Evolutionary conservation across 2,329 filamentous ascomycete genomes (phyloP), one percentile per base, ranked within the genome.

Genomic region (Neopestalotiopsis clavispora): DNA sequence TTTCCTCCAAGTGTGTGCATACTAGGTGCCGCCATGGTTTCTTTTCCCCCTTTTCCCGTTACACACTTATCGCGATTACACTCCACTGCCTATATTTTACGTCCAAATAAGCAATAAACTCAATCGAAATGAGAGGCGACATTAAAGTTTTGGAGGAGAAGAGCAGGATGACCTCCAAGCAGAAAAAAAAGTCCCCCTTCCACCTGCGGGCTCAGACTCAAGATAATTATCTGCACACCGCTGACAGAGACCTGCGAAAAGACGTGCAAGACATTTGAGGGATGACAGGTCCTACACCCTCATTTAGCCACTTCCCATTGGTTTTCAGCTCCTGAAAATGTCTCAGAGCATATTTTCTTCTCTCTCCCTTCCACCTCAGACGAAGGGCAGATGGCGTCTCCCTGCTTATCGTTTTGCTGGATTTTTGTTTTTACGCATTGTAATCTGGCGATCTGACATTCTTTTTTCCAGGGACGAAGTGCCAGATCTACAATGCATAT

Each of bases 241-340:
- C 38, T 12, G n/a, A 10, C 32, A 63, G 60, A 23, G 58, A 28
- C 28, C 17, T 42, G 23, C 9, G 14, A n/a, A 34, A n/a, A 42
- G 23, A 30, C 10, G 32, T 14, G 32, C 38, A n/a, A 23, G 60
- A 63, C 23, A 40, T 40, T 20, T 28, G 34, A 63, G 60, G 60
- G 60, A 63, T 63, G 60, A 63, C 60, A 63, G 32, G 60, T 63
- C 32, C 60, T 42, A 63, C 60, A 63, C 23, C 6, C 23, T 38
- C 60, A 38, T 63, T 38, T 30, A 23, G 10, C 57, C 23, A 23
- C 57, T 14, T 12, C 9, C 30, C 57, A 59, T 34, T 59, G 23
- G 57, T 17, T 34, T 30, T 30, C 23, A 14, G 28, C 57, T 12
- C 30, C 57, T 59, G n/a, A 10, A 28, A 59, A 30, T 59, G 23